phyloP scores from a whole-genome alignment of 345 rosid genomes.

The Populus deltoides region DNA sequence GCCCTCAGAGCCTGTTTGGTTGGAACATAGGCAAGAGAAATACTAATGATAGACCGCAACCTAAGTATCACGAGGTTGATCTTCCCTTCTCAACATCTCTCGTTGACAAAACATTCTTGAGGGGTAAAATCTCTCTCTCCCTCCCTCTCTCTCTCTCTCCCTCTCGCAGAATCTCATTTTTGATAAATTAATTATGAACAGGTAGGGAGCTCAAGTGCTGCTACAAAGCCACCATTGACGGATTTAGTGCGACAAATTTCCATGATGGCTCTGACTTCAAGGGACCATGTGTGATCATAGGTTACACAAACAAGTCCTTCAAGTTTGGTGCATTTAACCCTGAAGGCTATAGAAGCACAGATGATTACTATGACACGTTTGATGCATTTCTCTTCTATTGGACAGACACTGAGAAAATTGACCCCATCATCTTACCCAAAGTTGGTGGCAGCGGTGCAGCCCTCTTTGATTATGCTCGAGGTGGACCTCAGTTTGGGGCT shows the following conservation, averaged over 20 bases:
- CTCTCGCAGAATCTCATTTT: neutral
- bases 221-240: constrained; percentile 67
- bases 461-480: constrained; percentile 71
- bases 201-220: constrained; percentile 78
- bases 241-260: constrained; percentile 75
- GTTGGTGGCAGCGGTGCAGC: constrained; percentile 92
- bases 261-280: constrained; percentile 77
- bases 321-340: constrained; percentile 82
- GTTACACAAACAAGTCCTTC: constrained; percentile 60
- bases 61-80: constrained; percentile 44
- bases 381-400: constrained; percentile 84
- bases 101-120: constrained; percentile 60
- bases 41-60: constrained; percentile 34
- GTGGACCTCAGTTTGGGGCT: constrained; percentile 72
- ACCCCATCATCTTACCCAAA: constrained; percentile 52
- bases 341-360: constrained; percentile 88
- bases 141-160: neutral
- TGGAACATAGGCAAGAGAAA: constrained; percentile 56
- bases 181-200: constrained; percentile 12
- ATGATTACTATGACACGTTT: constrained; percentile 78
- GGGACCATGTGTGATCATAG: constrained; percentile 88
- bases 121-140: constrained; percentile 34
- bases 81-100: constrained; percentile 69
- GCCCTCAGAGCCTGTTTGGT: constrained; percentile 44
- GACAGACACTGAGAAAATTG: constrained; percentile 32